Evolutionary conservation across 202 grass and related monocot genomes (phyloP), one percentile per base, ranked within the genome.

Genomic region (Brachypodium distachyon): DNA sequence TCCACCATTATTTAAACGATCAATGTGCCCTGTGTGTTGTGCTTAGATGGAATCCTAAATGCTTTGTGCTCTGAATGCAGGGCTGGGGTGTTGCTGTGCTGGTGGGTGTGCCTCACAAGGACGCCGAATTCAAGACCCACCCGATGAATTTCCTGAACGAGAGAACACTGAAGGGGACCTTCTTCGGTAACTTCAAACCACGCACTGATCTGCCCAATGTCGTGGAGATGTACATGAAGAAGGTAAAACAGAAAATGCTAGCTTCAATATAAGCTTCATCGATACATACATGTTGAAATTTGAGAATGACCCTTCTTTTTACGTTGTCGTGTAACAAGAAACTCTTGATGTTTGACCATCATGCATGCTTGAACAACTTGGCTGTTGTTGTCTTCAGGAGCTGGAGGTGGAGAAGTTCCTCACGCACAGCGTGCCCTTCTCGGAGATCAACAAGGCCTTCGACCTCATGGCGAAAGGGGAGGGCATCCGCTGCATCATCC

Each of bases 401-500:
- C 57, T 97, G 41, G 94, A 97, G 85, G 26, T 97, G 57, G 94
- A 97, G 22, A 97, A 97, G 72, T 97, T 97, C 55, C 94, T 97
- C 75, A 97, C 94, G 0, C 94, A 97, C 36, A 87, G 51, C 12
- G 75, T 97, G 23, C 37, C 86, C 0, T 97, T 97, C 66, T 64
- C 82, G 0, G 91, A 97, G 53, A 97, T 97, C 77, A 97, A 97
- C 84, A 91, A 73, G 60, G 94, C 94, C 0, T 97, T 97, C 5
- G 94, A 97, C 62, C 83, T 85, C n/a, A 97, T 97, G 94, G 81
- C 80, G 6, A 91, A 89, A 18, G 94, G 94, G 0, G 90, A 89
- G 34, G 62, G 94, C 57, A 87, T 97, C 43, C 88, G 94, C 61
- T 97, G 94, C 88, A 93, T 97, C 78, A 97, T 97, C 73, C 83